Base-by-base conservation (phyloP, 495 filamentous ascomycete genomes). In the Penicillium paxilli region DNA sequence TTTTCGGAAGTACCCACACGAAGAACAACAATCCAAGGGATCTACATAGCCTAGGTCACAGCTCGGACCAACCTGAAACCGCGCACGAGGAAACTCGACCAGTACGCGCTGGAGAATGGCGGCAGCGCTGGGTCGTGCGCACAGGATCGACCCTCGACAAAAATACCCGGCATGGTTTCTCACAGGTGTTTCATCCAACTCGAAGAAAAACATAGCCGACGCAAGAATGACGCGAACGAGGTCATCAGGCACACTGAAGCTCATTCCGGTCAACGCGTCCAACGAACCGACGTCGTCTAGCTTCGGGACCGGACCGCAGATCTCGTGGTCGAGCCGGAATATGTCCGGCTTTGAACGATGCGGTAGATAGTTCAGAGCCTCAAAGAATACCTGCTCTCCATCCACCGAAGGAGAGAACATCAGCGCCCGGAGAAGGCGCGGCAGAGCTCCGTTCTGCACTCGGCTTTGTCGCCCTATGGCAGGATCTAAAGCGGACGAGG, bases 321-420 rank as follows among this genome's bases (percentile, higher is more conserved):
- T 30, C 9, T 10, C 25, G 11, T 49, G 51, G 38, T 67, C 42
- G 4, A 65, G 56, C 14, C 62, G 55, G 32, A 49, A 46, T 45
- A 60, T 52, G 37, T 57, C 49, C 10, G 53, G 21, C 40, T 50
- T 47, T 25, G 59, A 41, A 26, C 25, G 38, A 28, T 48, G 33
- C 9, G 55, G 52, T 21, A 59, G 45, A 55, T 54, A 60, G 46
- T 67, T 57, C 4, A 57, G 55, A 11, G 56, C 61, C 21, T 67
- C 65, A 42, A 51, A 35, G 33, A 49, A 65, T 11, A 51, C 58
- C 40, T 56, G 50, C 38, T 53, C 49, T 6, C 58, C 56, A 54
- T 64, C 62, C 56, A 67, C 57, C 22, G 50, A 57, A 8, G 62
- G 60, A 11, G 58, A 67, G 12, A 42, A 44, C 44, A 60, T 47